Conservation (phyloP, 108 stramenopile genomes). For the Schizochytrium sp. region DNA sequence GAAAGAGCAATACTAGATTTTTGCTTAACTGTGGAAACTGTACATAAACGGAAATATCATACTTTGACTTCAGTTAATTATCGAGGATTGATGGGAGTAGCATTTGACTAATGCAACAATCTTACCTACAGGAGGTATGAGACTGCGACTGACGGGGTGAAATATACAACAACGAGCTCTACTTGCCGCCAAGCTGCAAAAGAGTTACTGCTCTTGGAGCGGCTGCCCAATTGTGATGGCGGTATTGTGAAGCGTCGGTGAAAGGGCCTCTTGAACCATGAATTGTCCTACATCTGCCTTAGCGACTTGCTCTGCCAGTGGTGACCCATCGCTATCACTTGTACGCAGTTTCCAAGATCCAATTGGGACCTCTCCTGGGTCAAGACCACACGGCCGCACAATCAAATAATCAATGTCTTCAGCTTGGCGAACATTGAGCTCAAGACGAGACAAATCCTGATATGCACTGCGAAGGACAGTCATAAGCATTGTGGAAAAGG, state of each 20-base stretch:
- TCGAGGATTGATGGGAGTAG: too few relatives aligned
- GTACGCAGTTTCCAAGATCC: neutral
- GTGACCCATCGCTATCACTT: neutral
- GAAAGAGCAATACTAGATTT: too few relatives aligned
- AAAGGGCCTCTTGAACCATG: neutral
- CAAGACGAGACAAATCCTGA: neutral
- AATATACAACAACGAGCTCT: too few relatives aligned
- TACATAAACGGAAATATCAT: too few relatives aligned
- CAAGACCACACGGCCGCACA: slow-evolving; percentile 8
- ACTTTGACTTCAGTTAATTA: too few relatives aligned
- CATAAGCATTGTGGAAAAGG: neutral
- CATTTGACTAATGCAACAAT: too few relatives aligned
- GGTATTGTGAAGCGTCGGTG: neutral
- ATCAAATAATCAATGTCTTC: neutral
- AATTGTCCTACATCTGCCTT: slow-evolving; percentile 19
- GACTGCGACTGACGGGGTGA: too few relatives aligned
- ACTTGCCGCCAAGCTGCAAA: too few relatives aligned
- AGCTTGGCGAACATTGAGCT: neutral
- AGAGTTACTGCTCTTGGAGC: too few relatives aligned
- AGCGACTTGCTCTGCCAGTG: slow-evolving; percentile 1
- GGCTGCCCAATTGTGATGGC: neutral
- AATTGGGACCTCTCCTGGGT: neutral
- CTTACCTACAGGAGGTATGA: too few relatives aligned
- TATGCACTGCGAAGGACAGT: slow-evolving; percentile 6
- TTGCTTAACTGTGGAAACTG: too few relatives aligned